A percentile compares a stretch with the other conserved stretches of the same genome.
Conservation (phyloP, 345 rosid genomes). For the Ricinus communis region DNA sequence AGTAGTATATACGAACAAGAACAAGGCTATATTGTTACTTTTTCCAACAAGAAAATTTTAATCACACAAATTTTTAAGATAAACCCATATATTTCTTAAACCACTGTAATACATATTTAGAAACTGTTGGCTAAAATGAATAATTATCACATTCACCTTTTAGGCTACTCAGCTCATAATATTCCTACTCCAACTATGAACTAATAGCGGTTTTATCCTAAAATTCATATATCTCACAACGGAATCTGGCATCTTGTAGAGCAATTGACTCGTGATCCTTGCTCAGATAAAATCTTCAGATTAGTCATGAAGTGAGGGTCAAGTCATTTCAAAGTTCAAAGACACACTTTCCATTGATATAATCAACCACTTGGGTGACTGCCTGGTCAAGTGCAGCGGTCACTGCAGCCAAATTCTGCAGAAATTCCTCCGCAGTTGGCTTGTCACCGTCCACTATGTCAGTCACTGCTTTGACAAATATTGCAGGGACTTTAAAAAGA, state of each 20-base stretch:
- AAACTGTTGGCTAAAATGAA: background rate
- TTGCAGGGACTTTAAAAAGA: slow-evolving; percentile 71
- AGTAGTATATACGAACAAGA: too few species aligned
- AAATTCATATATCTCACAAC: slow-evolving; percentile 2
- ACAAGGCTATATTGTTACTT: too few species aligned
- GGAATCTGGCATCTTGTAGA: background rate
- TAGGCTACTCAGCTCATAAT: background rate
- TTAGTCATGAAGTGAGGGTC: slow-evolving; percentile 3
- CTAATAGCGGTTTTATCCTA: background rate
- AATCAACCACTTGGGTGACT: slow-evolving; percentile 58
- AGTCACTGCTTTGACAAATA: slow-evolving; percentile 85
- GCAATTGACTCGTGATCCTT: background rate
- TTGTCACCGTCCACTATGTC: slow-evolving; percentile 76
- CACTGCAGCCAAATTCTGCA: slow-evolving; percentile 73
- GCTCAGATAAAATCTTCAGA: slow-evolving; percentile 12
- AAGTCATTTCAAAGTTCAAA: slow-evolving; percentile 54
- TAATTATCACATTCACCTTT: background rate
- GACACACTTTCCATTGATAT: slow-evolving; percentile 62
- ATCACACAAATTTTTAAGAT: too few species aligned
- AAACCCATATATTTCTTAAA: background rate
- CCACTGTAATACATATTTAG: background rate
- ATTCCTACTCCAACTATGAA: slow-evolving; percentile 11
- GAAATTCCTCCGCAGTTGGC: slow-evolving; percentile 74
- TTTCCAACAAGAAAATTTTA: too few species aligned
- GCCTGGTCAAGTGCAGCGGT: slow-evolving; percentile 57